Conservation (phyloP, 2,329 filamentous ascomycete genomes). For the Aureobasidium sp. region DNA sequence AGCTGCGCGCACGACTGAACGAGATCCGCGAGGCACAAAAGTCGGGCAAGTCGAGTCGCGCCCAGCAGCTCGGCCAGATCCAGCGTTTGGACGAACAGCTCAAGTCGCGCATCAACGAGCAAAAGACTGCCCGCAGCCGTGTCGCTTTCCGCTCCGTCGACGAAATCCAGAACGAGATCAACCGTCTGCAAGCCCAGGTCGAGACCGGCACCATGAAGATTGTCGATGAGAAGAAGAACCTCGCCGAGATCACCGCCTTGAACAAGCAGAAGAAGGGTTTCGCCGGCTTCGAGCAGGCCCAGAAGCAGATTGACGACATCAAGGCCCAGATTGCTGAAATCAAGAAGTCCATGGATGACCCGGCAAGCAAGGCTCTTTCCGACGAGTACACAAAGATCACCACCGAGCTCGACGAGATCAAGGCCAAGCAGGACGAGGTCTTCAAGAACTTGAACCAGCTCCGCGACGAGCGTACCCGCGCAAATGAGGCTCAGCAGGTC, state of each 20-base stretch:
- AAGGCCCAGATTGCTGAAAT: constrained; percentile 82
- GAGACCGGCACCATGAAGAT: constrained; percentile 87
- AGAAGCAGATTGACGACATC: constrained; percentile 83
- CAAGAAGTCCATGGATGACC: constrained; percentile 82
- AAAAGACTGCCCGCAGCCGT: constrained; percentile 75
- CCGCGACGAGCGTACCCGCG: constrained; percentile 75
- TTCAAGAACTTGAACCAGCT: constrained; percentile 82
- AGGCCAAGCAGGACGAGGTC: constrained; percentile 81
- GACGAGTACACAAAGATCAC: constrained; percentile 81
- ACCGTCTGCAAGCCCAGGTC: constrained; percentile 72
- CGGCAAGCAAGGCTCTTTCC: constrained; percentile 78
- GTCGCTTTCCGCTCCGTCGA: constrained; percentile 79
- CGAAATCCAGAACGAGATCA: constrained; percentile 78
- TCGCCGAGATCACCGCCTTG: constrained; percentile 71
- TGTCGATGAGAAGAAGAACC: constrained; percentile 93
- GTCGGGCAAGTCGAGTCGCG: constrained; percentile 74
- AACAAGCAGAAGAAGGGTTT: constrained; percentile 91
- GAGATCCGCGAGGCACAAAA: constrained; percentile 82
- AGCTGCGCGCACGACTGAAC: constrained; percentile 73
- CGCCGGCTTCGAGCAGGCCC: constrained; percentile 68
- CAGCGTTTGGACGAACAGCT: constrained; percentile 85
- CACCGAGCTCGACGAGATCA: constrained; percentile 80
- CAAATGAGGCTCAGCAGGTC: constrained; percentile 77
- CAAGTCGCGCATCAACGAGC: constrained; percentile 74
- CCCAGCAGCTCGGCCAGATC: constrained; percentile 75